Evolutionary conservation across 2,329 filamentous ascomycete species (phyloP), one percentile per base, ranked within the genome.

Genomic region (Xylaria multiplex): DNA sequence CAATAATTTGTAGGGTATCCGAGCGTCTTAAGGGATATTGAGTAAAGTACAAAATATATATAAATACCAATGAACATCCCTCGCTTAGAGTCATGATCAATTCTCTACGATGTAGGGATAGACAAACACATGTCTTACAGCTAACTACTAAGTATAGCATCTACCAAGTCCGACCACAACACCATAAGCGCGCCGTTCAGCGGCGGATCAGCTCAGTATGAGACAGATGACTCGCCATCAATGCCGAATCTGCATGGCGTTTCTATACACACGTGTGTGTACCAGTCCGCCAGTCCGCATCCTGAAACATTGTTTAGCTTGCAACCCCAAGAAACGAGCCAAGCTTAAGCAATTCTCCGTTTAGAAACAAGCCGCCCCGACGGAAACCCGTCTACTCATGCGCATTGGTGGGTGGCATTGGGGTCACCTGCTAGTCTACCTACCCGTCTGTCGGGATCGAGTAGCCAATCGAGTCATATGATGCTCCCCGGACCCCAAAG

Each of bases 251-350:
- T 32, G 30, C 49, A 52, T 37, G 49, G 49, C 35, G 49, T 35
- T 40, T 40, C 35, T 40, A 13, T 35, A 19, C 19, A 19, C 19
- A 19, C 35, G 8, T 11, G 35, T 40, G 35, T 37, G 35, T 37
- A 13, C 35, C 35, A 24, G n/a, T 8, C 40, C 52, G 22, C 13
- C 52, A 16, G 11, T 54, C 19, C 53, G 19, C 27, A 24, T 42
- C 13, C 53, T 45, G 53, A 55, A 55, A 55, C 53, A 43, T 16
- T 16, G 19, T 9, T 37, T 37, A 37, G 19, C 37, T 55, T 27
- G n/a, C 50, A 35, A 9, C 16, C 16, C 40, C 50, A 30, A 27
- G 35, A 58, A 58, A 9, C 32, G 16, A 58, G 30, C n/a, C 55
- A 24, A 35, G n/a, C 16, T 24, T 24, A 24, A 48, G 19, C 43